phyloP scores from a whole-genome alignment of 768 basidiomycete species.

The Hysterangium stoloniferum region DNA sequence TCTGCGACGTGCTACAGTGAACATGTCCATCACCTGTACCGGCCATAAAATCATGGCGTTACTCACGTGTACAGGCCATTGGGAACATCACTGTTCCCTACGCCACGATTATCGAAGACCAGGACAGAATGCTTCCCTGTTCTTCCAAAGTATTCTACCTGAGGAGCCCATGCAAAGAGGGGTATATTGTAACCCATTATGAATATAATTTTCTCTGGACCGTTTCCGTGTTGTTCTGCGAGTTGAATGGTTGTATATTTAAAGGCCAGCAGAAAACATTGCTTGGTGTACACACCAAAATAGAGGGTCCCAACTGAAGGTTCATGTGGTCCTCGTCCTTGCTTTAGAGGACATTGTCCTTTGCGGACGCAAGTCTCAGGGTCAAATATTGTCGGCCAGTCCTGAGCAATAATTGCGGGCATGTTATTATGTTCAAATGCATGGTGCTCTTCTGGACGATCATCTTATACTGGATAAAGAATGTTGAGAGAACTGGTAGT shows the following conservation, averaged over 20 bases:
- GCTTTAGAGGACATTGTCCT: conserved; percentile 69
- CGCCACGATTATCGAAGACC: conserved; percentile 82
- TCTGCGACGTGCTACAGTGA: conserved; percentile 67
- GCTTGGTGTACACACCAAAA: conserved; percentile 30
- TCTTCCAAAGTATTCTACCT: conserved; percentile 58
- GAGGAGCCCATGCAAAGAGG: conserved; percentile 54
- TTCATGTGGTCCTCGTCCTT: conserved; percentile 38
- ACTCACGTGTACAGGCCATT: conserved; percentile 71
- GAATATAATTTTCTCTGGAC: conserved; percentile 58
- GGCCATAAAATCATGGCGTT: too few species aligned
- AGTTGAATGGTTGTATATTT: neutral
- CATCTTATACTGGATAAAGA: too few species aligned
- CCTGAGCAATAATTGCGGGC: too few species aligned
- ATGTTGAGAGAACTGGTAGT: too few species aligned
- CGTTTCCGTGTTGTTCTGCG: conserved; percentile 60
- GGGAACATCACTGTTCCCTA: conserved; percentile 66
- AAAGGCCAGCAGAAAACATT: neutral
- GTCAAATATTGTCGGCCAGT: conserved; percentile 41
- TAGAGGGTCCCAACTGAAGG: too few species aligned
- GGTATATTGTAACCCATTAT: conserved; percentile 73
- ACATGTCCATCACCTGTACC: too few species aligned
- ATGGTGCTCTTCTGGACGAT: too few species aligned
- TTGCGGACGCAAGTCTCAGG: conserved; percentile 53
- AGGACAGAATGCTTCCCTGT: conserved; percentile 49
- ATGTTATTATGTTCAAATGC: too few species aligned